Conservation (phyloP, 208 protist species). For the Tritrichomonas musculus region DNA sequence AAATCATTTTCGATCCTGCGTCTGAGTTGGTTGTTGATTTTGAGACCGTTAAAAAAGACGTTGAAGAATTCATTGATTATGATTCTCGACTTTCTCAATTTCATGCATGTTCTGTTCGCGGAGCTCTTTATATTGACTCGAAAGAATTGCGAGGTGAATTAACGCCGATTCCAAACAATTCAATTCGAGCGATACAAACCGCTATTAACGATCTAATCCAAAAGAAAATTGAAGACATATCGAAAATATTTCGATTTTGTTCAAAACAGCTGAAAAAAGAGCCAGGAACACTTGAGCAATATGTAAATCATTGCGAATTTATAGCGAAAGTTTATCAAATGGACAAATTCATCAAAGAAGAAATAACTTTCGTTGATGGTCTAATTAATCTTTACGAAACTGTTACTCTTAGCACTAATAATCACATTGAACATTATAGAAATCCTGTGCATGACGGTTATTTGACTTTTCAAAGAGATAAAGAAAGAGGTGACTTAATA, state of each 20-base stretch:
- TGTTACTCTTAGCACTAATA: neutral
- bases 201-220: neutral
- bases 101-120: neutral
- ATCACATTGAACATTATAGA: neutral
- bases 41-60: neutral
- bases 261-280: neutral
- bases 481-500: neutral
- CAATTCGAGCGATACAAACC: neutral
- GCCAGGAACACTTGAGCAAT: neutral
- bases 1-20: neutral
- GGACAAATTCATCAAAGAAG: neutral
- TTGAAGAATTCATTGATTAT: neutral
- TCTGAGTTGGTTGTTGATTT: constrained; percentile 14
- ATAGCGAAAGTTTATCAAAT: neutral
- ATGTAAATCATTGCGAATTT: neutral
- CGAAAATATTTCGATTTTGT: neutral
- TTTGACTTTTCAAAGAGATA: neutral
- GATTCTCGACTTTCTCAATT: neutral
- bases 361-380: neutral
- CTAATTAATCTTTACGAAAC: neutral
- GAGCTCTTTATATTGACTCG: neutral
- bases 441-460: neutral
- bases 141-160: neutral
- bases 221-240: constrained; percentile 1
- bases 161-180: neutral